These are phyloP conservation scores for Colletotrichum endophyticum DNA, from an alignment of 2,329 filamentous ascomycete genomes.

Conservation along the genomic window DNA sequence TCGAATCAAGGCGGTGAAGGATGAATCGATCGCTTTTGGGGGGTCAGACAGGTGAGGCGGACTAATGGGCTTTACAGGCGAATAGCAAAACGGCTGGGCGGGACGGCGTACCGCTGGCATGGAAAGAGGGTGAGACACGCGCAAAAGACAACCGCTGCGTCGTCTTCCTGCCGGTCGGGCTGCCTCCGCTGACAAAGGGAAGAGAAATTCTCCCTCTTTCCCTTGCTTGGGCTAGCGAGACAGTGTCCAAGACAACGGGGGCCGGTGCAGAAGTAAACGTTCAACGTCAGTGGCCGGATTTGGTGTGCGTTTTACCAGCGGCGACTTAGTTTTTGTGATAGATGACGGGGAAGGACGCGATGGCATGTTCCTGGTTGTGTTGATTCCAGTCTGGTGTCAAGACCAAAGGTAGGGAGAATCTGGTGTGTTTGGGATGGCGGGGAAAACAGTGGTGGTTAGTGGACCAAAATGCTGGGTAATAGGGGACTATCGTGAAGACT, in stretches of 20 bases:
- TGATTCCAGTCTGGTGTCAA: background rate
- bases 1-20: background rate
- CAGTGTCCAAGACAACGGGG: background rate
- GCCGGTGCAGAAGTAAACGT: conserved; percentile 3
- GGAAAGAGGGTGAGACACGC: conserved; percentile 5
- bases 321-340: background rate
- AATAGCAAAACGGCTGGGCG: conserved; percentile 1
- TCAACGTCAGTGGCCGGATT: conserved; percentile 1
- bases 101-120: conserved; percentile 14
- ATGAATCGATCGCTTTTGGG: background rate
- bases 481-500: background rate
- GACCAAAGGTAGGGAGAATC: background rate
- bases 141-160: background rate
- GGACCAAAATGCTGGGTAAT: background rate
- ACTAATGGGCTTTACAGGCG: background rate
- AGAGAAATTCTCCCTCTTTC: background rate
- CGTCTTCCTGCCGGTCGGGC: background rate
- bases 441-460: background rate
- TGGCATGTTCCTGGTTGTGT: background rate
- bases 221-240: conserved; percentile 1
- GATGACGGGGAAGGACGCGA: background rate
- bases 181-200: background rate
- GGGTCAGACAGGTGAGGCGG: background rate
- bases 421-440: background rate
- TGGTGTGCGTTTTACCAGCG: background rate